Evolutionary conservation across 805 yeast genomes (phyloP), one percentile per base, ranked within the genome.

Genomic region (Clavispora phyllophila): DNA sequence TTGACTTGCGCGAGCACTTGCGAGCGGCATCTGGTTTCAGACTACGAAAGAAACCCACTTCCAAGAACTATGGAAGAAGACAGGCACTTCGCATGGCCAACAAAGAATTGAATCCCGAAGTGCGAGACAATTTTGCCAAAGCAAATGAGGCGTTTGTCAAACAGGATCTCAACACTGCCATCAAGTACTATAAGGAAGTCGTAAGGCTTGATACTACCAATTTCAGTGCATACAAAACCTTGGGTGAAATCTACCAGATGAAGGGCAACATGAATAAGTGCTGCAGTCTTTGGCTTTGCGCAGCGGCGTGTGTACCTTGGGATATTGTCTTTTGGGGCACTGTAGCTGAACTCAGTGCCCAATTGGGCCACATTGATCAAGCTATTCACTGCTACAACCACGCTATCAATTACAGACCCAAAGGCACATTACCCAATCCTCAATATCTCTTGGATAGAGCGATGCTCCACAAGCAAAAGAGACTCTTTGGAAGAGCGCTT

Each of bases 121-220:
- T 87, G 3, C 71, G 82, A 37, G 67, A 71, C 29, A 57, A 82
- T 42, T 60, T 87, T 18, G 81, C 91, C 9, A 72, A 73, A 50
- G 96, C 95, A 1, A 85, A 87, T 54, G 89, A 82, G 51, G 86
- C 88, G 0, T 89, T 82, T 68, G 95, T 85, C 1, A 58, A 75
- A 24, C 73, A 74, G 38, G 83, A 84, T 53, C 71, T 76, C 15
- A 76, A 73, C 24, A 70, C 65, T 1, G 91, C 95, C 0, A 74
- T 78, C 50, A 64, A 75, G 39, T 57, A 74, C 39, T 90, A 75
- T 61, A 66, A 71, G 50, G 87, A 79, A 47, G 95, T 88, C 10
- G 81, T 91, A 46, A 80, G 82, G 52, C 71, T 81, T 41, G 96
- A 89, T 56, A 82, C 87, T 12, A 77, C 78, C 50, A 84, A 86